Conservation (phyloP, 2,329 filamentous ascomycete genomes). For the Fusarium haematococcum region DNA sequence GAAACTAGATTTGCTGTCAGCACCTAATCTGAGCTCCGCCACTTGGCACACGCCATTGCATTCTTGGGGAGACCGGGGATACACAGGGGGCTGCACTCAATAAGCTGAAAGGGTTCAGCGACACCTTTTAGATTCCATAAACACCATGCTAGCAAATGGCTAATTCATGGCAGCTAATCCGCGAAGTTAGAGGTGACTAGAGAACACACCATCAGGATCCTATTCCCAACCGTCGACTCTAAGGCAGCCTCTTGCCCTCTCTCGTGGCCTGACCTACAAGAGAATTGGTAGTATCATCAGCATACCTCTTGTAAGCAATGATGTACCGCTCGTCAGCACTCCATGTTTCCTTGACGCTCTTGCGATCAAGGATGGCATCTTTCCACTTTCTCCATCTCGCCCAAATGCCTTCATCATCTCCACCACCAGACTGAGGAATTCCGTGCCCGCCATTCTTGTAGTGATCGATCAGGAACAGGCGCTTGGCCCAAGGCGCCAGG, state of each 20-base stretch:
- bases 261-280: slow-evolving; percentile 72
- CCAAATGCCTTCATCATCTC: slow-evolving; percentile 73
- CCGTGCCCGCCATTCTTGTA: slow-evolving; percentile 72
- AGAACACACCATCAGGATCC: neutral
- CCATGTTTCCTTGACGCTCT: slow-evolving; percentile 75
- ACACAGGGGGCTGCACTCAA: too few relatives aligned
- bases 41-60: neutral
- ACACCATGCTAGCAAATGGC: neutral
- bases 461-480: slow-evolving; percentile 80
- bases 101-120: neutral
- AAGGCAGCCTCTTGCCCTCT: slow-evolving; percentile 70
- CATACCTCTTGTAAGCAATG: slow-evolving; percentile 75
- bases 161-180: neutral
- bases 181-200: neutral
- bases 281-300: slow-evolving; percentile 72
- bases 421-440: slow-evolving; percentile 63
- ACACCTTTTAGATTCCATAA: neutral
- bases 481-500: slow-evolving; percentile 78
- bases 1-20: neutral
- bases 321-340: slow-evolving; percentile 77
- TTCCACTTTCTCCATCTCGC: slow-evolving; percentile 74
- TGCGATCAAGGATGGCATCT: slow-evolving; percentile 66
- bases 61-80: neutral
- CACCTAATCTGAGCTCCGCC: neutral
- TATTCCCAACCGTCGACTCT: neutral